phyloP scores from a whole-genome alignment of 2,329 filamentous ascomycete species.

The Pseudocercospora musae region DNA sequence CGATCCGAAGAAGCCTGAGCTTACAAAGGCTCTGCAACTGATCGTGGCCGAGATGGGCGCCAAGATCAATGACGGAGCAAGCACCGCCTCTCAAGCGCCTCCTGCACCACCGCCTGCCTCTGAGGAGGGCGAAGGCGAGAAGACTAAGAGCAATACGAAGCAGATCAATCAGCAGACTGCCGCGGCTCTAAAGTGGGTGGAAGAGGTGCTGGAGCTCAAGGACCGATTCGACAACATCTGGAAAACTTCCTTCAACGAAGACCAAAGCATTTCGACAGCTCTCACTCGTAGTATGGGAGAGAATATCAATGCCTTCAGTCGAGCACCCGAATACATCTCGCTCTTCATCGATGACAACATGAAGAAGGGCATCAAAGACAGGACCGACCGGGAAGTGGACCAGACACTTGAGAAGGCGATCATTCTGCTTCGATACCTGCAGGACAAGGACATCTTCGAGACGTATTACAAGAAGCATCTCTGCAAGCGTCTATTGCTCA shows the following conservation, averaged over 20 bases:
- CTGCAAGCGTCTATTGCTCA: slow-evolving; percentile 79
- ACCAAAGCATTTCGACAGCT: slow-evolving; percentile 74
- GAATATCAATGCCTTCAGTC: slow-evolving; percentile 83
- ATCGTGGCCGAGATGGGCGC: slow-evolving; percentile 76
- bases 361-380: slow-evolving; percentile 89
- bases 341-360: slow-evolving; percentile 96
- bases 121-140: slow-evolving; percentile 48
- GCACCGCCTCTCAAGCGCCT: slow-evolving; percentile 55
- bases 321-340: slow-evolving; percentile 88
- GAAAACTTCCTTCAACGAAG: slow-evolving; percentile 67
- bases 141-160: slow-evolving; percentile 44
- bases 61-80: slow-evolving; percentile 71
- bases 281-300: slow-evolving; percentile 84
- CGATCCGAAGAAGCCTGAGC: slow-evolving; percentile 66
- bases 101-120: slow-evolving; percentile 44
- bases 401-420: slow-evolving; percentile 83
- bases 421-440: slow-evolving; percentile 78
- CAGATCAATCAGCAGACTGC: slow-evolving; percentile 72
- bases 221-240: slow-evolving; percentile 84
- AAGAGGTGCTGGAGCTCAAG: slow-evolving; percentile 81
- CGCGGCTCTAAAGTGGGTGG: slow-evolving; percentile 91
- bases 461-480: slow-evolving; percentile 98
- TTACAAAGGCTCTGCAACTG: slow-evolving; percentile 68
- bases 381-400: slow-evolving; percentile 85
- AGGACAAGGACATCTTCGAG: slow-evolving; percentile 92